Evolutionary conservation across 805 yeast genomes (phyloP), one percentile per base, ranked within the genome.

Genomic region (Huiozyma naganishii): DNA sequence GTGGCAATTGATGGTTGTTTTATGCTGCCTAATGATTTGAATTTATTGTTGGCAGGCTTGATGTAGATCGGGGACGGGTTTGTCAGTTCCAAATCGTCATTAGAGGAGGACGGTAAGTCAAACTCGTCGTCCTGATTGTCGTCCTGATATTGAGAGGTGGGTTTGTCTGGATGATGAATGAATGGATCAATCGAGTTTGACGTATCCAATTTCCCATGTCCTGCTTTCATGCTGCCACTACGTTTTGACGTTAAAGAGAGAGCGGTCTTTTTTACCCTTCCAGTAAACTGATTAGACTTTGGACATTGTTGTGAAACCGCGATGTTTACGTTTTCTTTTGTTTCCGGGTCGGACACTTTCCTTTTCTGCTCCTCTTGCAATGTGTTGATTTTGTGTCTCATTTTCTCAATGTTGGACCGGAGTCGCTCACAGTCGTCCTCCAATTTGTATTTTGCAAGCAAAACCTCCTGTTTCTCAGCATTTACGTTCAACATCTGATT

Each of bases 1-100:
- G 49, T 30, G 34, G 41, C 27, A 4, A 27, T 37, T 17, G 23
- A 17, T 17, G 13, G 51, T 48, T 9, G 53, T 48, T 30, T 39
- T 45, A 17, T 17, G 11, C 33, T 11, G 33, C 33, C 33, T 30
- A 8, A 3, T 8, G 33, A 30, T 30, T 51, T 55, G 5, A 42
- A 35, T 27, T 40, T 36, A 13, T 32, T 32, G 28, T 43, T 51
- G 2, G 49, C 27, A 2, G 53, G 47, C 36, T 53, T 57, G 2
- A 50, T 34, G 29, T 51, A 48, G n/a, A 53, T 49, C 6, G 58
- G 62, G 8, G 64, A 61, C 3, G 65, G 62, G 38, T 55, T 52
- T 0, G 64, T 57, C 39, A 58, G 43, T 41, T 61, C 65, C 6
- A 59, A 45, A 42, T 59, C 65, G 43, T 59, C 64, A 40, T 52